These are phyloP conservation scores for Jackrogersella minutella DNA, from an alignment of 495 filamentous ascomycete species.

Conservation along the genomic window DNA sequence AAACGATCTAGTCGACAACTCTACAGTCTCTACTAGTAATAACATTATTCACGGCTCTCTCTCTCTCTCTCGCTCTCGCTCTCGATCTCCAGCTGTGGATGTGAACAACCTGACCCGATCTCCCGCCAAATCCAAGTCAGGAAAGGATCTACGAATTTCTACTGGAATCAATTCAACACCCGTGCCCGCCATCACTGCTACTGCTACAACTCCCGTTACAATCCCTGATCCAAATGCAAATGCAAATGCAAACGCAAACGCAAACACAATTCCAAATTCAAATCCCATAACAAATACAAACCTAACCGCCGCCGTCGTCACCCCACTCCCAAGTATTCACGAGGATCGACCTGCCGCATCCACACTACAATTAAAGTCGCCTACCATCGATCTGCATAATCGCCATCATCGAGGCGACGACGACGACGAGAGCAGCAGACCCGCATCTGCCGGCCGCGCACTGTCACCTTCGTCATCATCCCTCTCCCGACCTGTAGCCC, in stretches of 20 bases:
- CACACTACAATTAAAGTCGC: slow-evolving; percentile 9
- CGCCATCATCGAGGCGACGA: neutral
- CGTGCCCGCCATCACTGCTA: slow-evolving; percentile 13
- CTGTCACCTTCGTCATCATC: slow-evolving; percentile 37
- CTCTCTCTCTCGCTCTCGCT: too few species aligned
- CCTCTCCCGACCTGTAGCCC: slow-evolving; percentile 36
- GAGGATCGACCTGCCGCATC: slow-evolving; percentile 29
- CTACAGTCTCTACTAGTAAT: neutral
- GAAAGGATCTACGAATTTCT: slow-evolving; percentile 36
- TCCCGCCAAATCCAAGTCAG: slow-evolving; percentile 10
- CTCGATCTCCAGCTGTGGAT: too few species aligned
- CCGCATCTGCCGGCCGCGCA: slow-evolving; percentile 15
- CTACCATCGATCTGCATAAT: slow-evolving; percentile 9
- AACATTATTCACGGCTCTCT: neutral
- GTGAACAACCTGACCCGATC: slow-evolving; percentile 18
- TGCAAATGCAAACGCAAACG: slow-evolving; percentile 6
- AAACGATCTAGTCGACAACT: slow-evolving; percentile 20
- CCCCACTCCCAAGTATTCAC: slow-evolving; percentile 39
- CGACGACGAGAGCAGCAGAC: slow-evolving; percentile 10
- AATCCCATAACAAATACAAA: slow-evolving; percentile 12
- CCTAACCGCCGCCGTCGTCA: slow-evolving; percentile 14
- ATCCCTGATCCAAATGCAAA: slow-evolving; percentile 1
- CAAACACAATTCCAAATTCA: neutral
- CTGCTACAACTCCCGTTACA: slow-evolving; percentile 12
- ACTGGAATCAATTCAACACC: slow-evolving; percentile 40